These are phyloP conservation scores for Pouteria campechiana DNA, from an alignment of 179 eudicot species.

Conservation along the genomic window DNA sequence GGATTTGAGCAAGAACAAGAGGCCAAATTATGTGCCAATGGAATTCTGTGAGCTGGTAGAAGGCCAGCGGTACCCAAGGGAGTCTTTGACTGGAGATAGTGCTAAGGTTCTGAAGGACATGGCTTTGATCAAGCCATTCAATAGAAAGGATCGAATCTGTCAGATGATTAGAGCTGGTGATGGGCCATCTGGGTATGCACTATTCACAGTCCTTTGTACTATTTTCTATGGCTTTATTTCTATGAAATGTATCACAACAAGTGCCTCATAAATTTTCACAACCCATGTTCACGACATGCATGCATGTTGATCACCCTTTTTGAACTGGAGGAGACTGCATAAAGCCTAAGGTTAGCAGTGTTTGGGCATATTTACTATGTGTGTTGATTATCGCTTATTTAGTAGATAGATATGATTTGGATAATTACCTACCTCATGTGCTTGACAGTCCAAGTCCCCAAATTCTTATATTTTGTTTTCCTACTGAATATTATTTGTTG, in stretches of 20 bases:
- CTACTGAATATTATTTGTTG: neutral
- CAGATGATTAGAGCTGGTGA: constrained; percentile 33
- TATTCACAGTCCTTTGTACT: neutral
- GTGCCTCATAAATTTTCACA: neutral
- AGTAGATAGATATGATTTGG: no score
- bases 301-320: no score
- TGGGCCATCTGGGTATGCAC: constrained; percentile 60
- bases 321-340: no score
- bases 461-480: neutral
- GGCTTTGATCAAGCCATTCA: constrained; percentile 30
- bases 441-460: no score
- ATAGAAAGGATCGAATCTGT: constrained; percentile 29
- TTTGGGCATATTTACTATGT: no score
- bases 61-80: constrained; percentile 59
- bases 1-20: constrained; percentile 33
- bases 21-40: constrained; percentile 47
- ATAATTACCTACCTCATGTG: no score
- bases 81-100: constrained; percentile 19
- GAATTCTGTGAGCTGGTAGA: constrained; percentile 57
- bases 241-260: neutral
- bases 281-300: no score
- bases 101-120: constrained; percentile 20
- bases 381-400: no score
- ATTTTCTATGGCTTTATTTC: neutral
- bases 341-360: no score